These are phyloP conservation scores for Claviceps pusilla DNA, from an alignment of 2,329 filamentous ascomycete species.

Conservation along the genomic window DNA sequence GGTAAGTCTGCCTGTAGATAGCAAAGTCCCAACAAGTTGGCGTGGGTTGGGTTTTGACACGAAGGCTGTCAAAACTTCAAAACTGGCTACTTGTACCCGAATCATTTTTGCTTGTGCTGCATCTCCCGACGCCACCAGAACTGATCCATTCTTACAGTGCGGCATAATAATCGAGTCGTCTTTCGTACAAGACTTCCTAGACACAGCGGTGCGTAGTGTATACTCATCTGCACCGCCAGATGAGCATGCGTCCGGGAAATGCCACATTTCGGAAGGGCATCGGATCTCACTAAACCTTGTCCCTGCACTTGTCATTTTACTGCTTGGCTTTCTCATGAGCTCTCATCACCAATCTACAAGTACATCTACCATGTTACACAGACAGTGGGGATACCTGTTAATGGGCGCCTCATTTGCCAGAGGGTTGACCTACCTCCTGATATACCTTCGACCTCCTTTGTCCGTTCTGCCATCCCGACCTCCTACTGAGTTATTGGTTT, in stretches of 20 bases:
- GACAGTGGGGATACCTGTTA: constrained; percentile 81
- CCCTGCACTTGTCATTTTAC: constrained; percentile 69
- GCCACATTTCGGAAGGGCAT: constrained; percentile 48
- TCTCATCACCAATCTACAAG: constrained; percentile 74
- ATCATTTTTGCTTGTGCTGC: not conserved
- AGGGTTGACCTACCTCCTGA: constrained; percentile 60
- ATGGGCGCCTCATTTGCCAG: constrained; percentile 68
- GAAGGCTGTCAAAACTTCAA: not conserved
- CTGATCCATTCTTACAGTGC: constrained; percentile 28
- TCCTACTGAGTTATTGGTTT: constrained; percentile 73
- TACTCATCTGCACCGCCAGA: constrained; percentile 19
- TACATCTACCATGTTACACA: constrained; percentile 82
- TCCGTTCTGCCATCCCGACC: constrained; percentile 72
- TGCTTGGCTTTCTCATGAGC: constrained; percentile 89
- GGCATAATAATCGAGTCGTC: constrained; percentile 77
- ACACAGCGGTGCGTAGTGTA: constrained; percentile 31
- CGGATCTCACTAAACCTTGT: constrained; percentile 72
- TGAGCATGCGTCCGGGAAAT: constrained; percentile 35
- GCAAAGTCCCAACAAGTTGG: not conserved
- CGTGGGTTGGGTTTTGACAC: not conserved
- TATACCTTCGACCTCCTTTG: constrained; percentile 66
- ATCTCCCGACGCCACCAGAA: not conserved
- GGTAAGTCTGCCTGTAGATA: constrained; percentile 33
- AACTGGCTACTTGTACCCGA: not conserved
- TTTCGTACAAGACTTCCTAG: constrained; percentile 51